Evolutionary conservation across 129 eudicot genomes (phyloP).

Genomic region (Glebionis coronaria): DNA sequence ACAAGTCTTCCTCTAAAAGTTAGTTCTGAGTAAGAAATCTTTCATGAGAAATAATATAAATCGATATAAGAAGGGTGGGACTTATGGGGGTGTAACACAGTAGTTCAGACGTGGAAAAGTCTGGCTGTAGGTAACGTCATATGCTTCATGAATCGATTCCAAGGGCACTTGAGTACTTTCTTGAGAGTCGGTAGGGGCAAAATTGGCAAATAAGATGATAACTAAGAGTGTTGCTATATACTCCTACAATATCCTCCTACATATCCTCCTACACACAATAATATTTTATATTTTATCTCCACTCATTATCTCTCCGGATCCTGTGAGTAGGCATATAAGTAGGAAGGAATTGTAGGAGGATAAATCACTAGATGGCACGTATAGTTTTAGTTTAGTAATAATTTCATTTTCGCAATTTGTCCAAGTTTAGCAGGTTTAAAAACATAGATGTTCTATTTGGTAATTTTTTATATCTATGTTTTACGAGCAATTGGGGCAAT

Average conservation of each 20-base stretch:
- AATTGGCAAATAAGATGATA: neutral
- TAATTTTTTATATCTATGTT: neutral
- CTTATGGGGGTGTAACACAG: neutral
- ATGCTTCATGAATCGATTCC: conserved; percentile 3
- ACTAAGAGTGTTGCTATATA: too few species aligned
- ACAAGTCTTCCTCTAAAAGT: too few species aligned
- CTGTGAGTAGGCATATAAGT: too few species aligned
- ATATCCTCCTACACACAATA: too few species aligned
- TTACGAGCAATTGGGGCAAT: conserved; percentile 5
- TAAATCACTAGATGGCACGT: too few species aligned
- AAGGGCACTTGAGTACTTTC: neutral
- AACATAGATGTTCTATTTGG: neutral
- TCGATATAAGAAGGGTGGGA: neutral
- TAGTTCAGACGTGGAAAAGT: neutral
- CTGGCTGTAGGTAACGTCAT: neutral
- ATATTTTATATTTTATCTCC: too few species aligned
- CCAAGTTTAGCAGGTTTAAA: too few species aligned
- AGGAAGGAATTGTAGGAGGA: too few species aligned
- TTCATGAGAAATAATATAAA: too few species aligned
- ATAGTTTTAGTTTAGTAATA: neutral
- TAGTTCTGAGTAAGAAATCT: too few species aligned
- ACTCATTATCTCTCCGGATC: too few species aligned
- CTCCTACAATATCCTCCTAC: too few species aligned
- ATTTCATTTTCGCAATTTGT: neutral
- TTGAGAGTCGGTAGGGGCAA: neutral